These are phyloP conservation scores for Pythium rhizo-oryzae DNA, from an alignment of 352 stramenopile genomes.

Conservation along the genomic window DNA sequence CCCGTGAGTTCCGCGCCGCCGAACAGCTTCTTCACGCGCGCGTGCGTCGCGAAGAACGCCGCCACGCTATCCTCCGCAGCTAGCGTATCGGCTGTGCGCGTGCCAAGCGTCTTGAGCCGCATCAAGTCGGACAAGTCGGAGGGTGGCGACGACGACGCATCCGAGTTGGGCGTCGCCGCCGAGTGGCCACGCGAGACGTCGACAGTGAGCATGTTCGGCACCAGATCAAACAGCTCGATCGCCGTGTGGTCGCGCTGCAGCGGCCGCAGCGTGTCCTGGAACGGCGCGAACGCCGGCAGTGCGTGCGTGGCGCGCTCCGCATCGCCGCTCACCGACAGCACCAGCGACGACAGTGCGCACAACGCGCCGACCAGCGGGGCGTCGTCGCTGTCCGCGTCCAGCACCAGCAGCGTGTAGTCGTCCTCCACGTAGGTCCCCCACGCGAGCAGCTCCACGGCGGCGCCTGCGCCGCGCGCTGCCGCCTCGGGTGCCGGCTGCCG, in stretches of 20 bases:
- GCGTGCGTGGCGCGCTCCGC: constrained; percentile 14
- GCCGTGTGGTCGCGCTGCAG: constrained; percentile 46
- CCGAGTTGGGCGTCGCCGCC: not conserved
- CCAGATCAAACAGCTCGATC: constrained; percentile 61
- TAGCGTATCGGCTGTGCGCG: constrained; percentile 4
- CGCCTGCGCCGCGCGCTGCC: not conserved
- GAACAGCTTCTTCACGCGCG: constrained; percentile 67
- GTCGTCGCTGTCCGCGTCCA: constrained; percentile 33
- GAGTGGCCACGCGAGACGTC: constrained; percentile 43
- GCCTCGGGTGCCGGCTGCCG: constrained; percentile 4
- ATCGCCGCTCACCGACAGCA: constrained; percentile 50
- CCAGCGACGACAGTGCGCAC: constrained; percentile 66
- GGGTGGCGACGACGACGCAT: constrained; percentile 3
- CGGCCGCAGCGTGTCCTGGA: constrained; percentile 49
- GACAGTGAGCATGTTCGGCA: constrained; percentile 57
- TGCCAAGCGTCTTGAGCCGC: constrained; percentile 41
- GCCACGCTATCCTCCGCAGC: not conserved
- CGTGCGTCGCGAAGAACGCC: constrained; percentile 36
- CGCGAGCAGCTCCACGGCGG: constrained; percentile 41
- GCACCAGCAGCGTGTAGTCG: constrained; percentile 55
- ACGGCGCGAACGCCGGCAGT: constrained; percentile 36
- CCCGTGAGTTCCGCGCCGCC: constrained; percentile 54
- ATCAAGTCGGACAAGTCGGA: constrained; percentile 36
- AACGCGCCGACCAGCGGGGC: constrained; percentile 41
- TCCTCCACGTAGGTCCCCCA: constrained; percentile 47